Conservation (phyloP, 495 filamentous ascomycete species). For the Hyaloscypha variabilis region DNA sequence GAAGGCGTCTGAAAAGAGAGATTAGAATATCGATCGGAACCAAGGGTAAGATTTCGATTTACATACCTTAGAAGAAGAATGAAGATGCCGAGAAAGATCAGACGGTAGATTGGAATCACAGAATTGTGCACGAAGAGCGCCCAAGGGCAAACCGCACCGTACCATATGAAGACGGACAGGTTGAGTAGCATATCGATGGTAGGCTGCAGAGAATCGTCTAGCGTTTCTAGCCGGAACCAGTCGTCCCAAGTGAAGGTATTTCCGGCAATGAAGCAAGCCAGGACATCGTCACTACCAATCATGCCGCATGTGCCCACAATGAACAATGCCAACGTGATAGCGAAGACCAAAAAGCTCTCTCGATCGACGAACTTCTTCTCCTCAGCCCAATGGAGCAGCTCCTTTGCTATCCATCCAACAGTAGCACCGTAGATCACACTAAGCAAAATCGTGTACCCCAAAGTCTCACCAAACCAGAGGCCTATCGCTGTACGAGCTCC, state of each 20-base stretch:
- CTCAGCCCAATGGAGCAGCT: constrained; percentile 82
- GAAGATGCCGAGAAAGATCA: constrained; percentile 74
- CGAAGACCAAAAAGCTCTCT: constrained; percentile 89
- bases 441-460: constrained; percentile 80
- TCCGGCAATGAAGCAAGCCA: constrained; percentile 93
- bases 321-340: constrained; percentile 80
- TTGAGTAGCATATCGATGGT: constrained; percentile 85
- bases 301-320: constrained; percentile 85
- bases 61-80: constrained; percentile 65
- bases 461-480: constrained; percentile 86
- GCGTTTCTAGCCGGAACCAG: constrained; percentile 88
- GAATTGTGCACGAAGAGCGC: constrained; percentile 63
- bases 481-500: constrained; percentile 73
- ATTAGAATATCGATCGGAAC: constrained; percentile 19
- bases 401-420: constrained; percentile 80
- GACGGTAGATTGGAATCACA: constrained; percentile 75
- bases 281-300: constrained; percentile 88
- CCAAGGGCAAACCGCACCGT: constrained; percentile 88
- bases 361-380: constrained; percentile 81
- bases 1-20: constrained; percentile 62
- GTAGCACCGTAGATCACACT: constrained; percentile 76
- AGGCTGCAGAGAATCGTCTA: constrained; percentile 87
- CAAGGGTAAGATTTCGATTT: constrained; percentile 28
- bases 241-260: constrained; percentile 91
- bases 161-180: constrained; percentile 88